Evolutionary conservation across 345 rosid species (phyloP).

Genomic region (Passiflora organensis): DNA sequence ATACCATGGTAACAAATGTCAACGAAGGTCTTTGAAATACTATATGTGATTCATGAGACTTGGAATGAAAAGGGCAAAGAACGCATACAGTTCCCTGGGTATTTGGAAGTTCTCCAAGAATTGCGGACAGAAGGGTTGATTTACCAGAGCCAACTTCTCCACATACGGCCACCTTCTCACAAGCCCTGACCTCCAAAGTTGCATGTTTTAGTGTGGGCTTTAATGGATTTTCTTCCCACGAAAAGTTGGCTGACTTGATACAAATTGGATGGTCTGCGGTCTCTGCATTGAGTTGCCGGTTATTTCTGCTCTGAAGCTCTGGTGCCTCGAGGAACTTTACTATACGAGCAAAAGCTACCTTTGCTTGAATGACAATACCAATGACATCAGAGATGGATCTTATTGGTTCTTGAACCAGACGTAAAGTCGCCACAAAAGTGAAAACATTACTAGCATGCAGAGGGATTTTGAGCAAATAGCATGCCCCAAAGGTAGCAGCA

Average conservation of each 20-base stretch:
- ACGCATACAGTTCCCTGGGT: constrained; percentile 62
- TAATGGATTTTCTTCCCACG: constrained; percentile 64
- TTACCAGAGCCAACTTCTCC: constrained; percentile 99
- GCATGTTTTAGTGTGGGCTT: constrained; percentile 61
- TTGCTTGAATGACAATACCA: constrained; percentile 82
- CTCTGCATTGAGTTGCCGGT: constrained; percentile 27
- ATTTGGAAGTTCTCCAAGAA: constrained; percentile 81
- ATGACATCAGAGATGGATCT: constrained; percentile 79
- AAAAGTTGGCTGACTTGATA: constrained; percentile 60
- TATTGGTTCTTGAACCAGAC: constrained; percentile 86
- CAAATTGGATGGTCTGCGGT: constrained; percentile 28
- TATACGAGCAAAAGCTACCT: constrained; percentile 76
- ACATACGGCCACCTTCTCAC: constrained; percentile 80
- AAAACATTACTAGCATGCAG: constrained; percentile 77
- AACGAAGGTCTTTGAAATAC: too few species aligned
- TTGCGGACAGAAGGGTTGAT: constrained; percentile 83
- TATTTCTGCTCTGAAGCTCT: constrained; percentile 58
- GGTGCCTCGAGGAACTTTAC: constrained; percentile 80
- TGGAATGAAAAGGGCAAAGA: background rate
- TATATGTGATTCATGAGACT: too few species aligned
- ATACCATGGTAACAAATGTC: background rate
- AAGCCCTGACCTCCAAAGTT: constrained; percentile 46
- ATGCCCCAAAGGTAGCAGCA: constrained; percentile 79
- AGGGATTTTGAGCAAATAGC: constrained; percentile 74
- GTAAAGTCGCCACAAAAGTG: constrained; percentile 86